These are phyloP conservation scores for Auriscalpium orientale DNA, from an alignment of 768 basidiomycete species.

Conservation along the genomic window DNA sequence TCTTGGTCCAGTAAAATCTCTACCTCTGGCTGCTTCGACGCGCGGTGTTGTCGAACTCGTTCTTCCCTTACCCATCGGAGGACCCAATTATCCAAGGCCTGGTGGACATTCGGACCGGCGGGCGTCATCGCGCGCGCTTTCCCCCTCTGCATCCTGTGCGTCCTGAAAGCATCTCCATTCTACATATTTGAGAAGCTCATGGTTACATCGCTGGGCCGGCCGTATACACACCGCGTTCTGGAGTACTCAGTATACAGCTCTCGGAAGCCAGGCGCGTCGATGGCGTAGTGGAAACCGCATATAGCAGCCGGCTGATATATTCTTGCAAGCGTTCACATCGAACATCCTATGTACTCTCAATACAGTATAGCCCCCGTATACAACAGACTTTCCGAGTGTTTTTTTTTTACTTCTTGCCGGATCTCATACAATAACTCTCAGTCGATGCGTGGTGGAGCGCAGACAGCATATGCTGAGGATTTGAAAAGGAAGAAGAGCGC, in stretches of 20 bases:
- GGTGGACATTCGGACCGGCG: conserved; percentile 64
- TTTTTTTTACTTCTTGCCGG: conserved; percentile 56
- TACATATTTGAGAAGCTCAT: conserved; percentile 72
- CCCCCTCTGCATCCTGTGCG: conserved; percentile 62
- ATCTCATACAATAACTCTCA: too few species aligned
- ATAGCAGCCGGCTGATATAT: conserved; percentile 1
- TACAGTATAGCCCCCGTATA: conserved; percentile 43
- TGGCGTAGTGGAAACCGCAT: conserved; percentile 46
- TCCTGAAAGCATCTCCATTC: conserved; percentile 64
- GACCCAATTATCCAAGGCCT: conserved; percentile 58
- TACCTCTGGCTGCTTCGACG: conserved; percentile 34
- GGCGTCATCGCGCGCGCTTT: conserved; percentile 72
- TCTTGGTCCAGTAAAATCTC: too few species aligned
- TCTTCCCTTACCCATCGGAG: conserved; percentile 35
- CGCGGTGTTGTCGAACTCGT: conserved; percentile 25
- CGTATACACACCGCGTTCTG: conserved; percentile 60
- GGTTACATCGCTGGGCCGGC: conserved; percentile 66
- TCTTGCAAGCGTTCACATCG: conserved; percentile 49
- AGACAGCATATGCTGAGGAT: too few species aligned
- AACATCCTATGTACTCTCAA: conserved; percentile 45
- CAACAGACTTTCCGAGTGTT: conserved; percentile 48
- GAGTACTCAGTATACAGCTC: conserved; percentile 64
- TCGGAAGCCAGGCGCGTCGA: conserved; percentile 36
- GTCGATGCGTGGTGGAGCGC: too few species aligned
- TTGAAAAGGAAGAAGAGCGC: too few species aligned